Conservation (phyloP, 257 asterid genomes). For the Jacaranda mimosifolia region DNA sequence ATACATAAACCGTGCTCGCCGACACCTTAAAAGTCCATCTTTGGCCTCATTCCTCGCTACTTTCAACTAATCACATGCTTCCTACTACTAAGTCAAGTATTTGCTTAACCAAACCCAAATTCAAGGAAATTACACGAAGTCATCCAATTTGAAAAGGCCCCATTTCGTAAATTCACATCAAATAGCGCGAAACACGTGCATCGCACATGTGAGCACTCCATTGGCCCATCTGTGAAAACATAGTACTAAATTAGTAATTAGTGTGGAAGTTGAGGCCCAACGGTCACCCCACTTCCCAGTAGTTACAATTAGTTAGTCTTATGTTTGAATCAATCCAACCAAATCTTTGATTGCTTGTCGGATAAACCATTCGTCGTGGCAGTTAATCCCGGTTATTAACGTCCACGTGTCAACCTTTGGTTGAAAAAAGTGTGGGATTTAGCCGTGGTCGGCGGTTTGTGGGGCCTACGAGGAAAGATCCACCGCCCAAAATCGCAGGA, state of each 20-base stretch:
- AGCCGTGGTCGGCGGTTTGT: slow-evolving; percentile 41
- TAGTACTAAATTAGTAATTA: background rate
- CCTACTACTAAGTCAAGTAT: background rate
- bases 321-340: slow-evolving; percentile 32
- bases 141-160: background rate
- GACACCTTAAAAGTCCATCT: too few relatives aligned
- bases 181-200: slow-evolving; percentile 29
- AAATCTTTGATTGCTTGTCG: slow-evolving; percentile 25
- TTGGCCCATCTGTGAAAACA: slow-evolving; percentile 36
- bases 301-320: slow-evolving; percentile 42
- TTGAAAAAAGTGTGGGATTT: background rate
- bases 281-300: slow-evolving; percentile 23
- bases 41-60: background rate
- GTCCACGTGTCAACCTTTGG: slow-evolving; percentile 37
- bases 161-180: background rate
- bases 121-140: background rate
- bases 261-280: slow-evolving; percentile 34
- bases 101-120: slow-evolving; percentile 18
- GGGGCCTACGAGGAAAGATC: slow-evolving; percentile 31
- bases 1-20: too few relatives aligned
- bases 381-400: background rate
- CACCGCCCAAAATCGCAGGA: slow-evolving; percentile 38
- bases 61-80: background rate
- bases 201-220: slow-evolving; percentile 28
- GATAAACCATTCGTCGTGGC: slow-evolving; percentile 20